A percentile compares a stretch with the other conserved stretches of the same genome.
These are phyloP conservation scores for Cladorrhinum samala DNA, from an alignment of 495 filamentous ascomycete genomes.

Conservation along the genomic window DNA sequence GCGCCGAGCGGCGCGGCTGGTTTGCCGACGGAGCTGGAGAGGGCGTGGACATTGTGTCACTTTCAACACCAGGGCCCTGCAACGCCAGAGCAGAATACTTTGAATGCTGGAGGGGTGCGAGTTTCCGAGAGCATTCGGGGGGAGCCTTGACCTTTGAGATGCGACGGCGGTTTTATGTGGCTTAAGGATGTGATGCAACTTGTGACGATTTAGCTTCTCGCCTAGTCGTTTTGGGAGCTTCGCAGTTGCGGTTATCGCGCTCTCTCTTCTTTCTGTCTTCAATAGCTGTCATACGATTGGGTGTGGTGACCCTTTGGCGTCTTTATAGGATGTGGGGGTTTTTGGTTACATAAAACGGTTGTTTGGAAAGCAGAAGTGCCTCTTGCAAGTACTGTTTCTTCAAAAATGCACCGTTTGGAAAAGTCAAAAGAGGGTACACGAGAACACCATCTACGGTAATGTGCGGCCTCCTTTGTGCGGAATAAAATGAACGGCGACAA, in stretches of 20 bases:
- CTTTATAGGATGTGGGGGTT: neutral
- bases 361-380: too few species aligned
- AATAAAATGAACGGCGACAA: neutral
- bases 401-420: too few species aligned
- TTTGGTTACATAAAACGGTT: too few species aligned
- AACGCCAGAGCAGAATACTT: conserved; percentile 5
- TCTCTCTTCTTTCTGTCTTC: neutral
- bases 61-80: neutral
- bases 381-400: too few species aligned
- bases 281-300: conserved; percentile 3
- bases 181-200: neutral
- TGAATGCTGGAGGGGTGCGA: conserved; percentile 1
- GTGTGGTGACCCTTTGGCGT: neutral
- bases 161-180: neutral
- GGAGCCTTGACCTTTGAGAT: neutral
- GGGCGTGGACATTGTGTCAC: conserved; percentile 21
- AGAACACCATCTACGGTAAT: neutral
- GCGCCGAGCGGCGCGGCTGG: conserved; percentile 36
- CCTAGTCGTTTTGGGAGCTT: too few species aligned
- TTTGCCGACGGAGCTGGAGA: conserved; percentile 10
- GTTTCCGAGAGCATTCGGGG: conserved; percentile 1
- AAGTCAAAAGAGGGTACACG: neutral
- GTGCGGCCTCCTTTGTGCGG: neutral
- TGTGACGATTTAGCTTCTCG: too few species aligned
- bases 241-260: too few species aligned